Evolutionary conservation across 306 rosid genomes (phyloP), one percentile per base, ranked within the genome.

Genomic region (Cucurbita maxima): DNA sequence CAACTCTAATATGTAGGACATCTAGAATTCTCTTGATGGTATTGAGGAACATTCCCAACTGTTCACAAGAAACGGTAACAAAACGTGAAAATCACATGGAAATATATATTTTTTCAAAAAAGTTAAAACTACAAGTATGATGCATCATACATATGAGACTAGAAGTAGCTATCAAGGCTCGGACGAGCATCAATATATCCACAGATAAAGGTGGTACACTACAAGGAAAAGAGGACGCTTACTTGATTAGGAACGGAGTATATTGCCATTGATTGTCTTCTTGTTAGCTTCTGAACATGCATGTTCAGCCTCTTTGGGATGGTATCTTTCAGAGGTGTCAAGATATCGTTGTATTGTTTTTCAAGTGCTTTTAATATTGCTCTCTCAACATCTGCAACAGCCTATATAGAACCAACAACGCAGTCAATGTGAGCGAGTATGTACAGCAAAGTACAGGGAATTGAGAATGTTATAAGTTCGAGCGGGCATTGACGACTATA

Each of bases 231-330:
- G 67, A 70, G 48, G 15, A 68, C 43, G 79, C 87, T 82, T 77
- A 89, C 98, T 77, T 94, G 98, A 82, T 82, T 84, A 74, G 98
- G 98, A 78, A 88, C 88, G 53, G 81, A 57, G 63, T 84, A 90
- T 48, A 82, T 88, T 34, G 88, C 25, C 80, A 80, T 44, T 75
- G 98, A 86, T 79, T 94, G 98, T 78, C 98, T 86, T 85, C 98
- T 90, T 85, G 98, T 95, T 70, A 94, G 87, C 86, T 90, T 94
- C 83, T 94, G 98, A 64, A 94, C 97, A 79, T 94, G 98, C 89
- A 89, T 81, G 80, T 90, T 93, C 76, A 94, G 87, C 80, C 92
- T 89, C 89, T 90, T 89, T 8, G 87, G 98, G 66, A 94, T 94
- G 79, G 87, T 91, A 82, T 94, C 97, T 86, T 90, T 94, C 84